Evolutionary conservation across 352 stramenopile genomes (phyloP).

Genomic region (Phytopythium montanum): DNA sequence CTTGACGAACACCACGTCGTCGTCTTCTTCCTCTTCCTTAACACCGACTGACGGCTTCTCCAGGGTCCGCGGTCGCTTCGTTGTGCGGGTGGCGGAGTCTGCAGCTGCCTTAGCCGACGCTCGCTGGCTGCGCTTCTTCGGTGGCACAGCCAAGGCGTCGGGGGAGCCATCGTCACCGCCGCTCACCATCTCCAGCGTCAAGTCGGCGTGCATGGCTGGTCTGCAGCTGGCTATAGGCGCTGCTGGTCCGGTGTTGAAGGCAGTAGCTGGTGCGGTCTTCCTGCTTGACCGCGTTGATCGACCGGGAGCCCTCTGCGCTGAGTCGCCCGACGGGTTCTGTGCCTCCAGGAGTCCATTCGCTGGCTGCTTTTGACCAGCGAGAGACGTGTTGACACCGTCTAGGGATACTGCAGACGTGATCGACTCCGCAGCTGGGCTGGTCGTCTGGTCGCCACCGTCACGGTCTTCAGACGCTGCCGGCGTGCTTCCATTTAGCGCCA

Average conservation of each 20-base stretch:
- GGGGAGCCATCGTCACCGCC: neutral
- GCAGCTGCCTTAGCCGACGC: neutral
- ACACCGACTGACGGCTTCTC: neutral
- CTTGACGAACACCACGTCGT: neutral
- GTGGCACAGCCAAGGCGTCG: neutral
- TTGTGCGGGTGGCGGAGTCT: neutral
- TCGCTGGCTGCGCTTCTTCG: constrained; percentile 5
- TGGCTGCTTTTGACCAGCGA: neutral
- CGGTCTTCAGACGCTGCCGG: neutral
- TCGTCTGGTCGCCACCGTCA: no score
- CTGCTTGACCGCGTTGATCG: neutral
- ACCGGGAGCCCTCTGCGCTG: neutral
- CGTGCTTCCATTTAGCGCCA: neutral
- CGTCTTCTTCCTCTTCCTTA: neutral
- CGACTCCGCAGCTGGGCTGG: neutral
- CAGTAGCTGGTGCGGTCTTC: neutral
- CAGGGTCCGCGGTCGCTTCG: constrained; percentile 2
- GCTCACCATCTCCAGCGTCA: constrained; percentile 1
- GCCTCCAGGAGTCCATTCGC: neutral
- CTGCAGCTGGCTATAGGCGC: neutral
- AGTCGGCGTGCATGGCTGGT: neutral
- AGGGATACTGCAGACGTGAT: neutral
- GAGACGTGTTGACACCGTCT: neutral
- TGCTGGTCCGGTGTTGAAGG: neutral
- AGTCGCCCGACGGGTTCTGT: neutral